Percentiles rank a stretch among this genome's conserved stretches.
These are phyloP conservation scores for Yarrowia sp. DNA, from an alignment of 805 yeast genomes.

Conservation along the genomic window DNA sequence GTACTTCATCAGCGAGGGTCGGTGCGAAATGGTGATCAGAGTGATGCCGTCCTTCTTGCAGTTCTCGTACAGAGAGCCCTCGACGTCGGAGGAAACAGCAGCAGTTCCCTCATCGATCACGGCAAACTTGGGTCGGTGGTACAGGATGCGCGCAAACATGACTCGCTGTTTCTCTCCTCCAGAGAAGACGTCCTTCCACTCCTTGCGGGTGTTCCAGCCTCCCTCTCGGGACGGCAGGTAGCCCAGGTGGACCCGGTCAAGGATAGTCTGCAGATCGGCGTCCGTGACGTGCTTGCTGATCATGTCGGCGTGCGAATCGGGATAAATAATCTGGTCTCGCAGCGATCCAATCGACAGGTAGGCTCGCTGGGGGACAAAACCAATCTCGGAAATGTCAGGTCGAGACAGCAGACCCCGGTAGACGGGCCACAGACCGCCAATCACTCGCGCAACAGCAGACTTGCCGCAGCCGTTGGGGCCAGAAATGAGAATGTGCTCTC, in stretches of 20 bases:
- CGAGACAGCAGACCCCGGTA: conserved; percentile 78
- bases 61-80: conserved; percentile 77
- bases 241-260: conserved; percentile 75
- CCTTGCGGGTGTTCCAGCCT: conserved; percentile 51
- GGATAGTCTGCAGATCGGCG: conserved; percentile 60
- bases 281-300: conserved; percentile 68
- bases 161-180: conserved; percentile 96
- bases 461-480: conserved; percentile 92
- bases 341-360: conserved; percentile 78
- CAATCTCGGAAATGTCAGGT: conserved; percentile 62
- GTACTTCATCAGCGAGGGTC: conserved; percentile 79
- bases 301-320: conserved; percentile 75
- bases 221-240: conserved; percentile 68
- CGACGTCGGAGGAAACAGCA: conserved; percentile 87
- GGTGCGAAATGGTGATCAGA: conserved; percentile 75
- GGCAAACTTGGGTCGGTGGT: conserved; percentile 76
- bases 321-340: conserved; percentile 89
- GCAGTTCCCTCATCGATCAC: conserved; percentile 91
- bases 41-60: conserved; percentile 69
- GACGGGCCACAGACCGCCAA: conserved; percentile 91
- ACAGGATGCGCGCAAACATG: conserved; percentile 80
- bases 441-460: conserved; percentile 75
- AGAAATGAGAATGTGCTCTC: conserved; percentile 70
- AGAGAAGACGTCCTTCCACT: conserved; percentile 87
- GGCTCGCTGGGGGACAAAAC: conserved; percentile 81